Evolutionary conservation across 768 basidiomycete species (phyloP).

Genomic region (Mycena galericulata): DNA sequence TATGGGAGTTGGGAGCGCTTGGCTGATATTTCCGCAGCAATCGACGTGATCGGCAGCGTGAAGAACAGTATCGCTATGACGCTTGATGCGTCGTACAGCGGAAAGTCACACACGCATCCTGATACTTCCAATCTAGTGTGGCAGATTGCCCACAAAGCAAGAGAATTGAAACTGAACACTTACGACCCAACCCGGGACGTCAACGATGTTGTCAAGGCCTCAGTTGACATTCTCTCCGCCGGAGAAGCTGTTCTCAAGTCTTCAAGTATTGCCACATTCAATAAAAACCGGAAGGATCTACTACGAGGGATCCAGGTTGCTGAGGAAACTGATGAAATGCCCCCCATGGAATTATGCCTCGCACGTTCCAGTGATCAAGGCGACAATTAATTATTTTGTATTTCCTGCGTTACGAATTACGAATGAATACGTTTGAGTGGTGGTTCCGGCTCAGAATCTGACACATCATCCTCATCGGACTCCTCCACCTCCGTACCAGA

Average conservation of each 20-base stretch:
- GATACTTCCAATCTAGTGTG: constrained; percentile 36
- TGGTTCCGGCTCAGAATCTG: neutral
- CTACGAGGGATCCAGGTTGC: neutral
- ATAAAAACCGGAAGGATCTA: neutral
- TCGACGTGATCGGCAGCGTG: constrained; percentile 42
- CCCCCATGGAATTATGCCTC: neutral
- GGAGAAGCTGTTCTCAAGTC: neutral
- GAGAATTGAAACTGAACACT: constrained; percentile 32
- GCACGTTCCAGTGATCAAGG: neutral
- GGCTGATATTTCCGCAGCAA: constrained; percentile 44
- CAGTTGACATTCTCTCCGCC: neutral
- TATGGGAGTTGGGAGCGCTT: constrained; percentile 46
- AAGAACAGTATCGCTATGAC: constrained; percentile 39
- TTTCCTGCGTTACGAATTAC: neutral
- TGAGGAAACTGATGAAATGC: neutral
- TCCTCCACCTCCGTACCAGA: neutral
- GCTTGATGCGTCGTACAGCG: constrained; percentile 40
- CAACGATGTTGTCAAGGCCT: neutral
- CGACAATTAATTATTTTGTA: neutral
- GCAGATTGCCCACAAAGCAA: constrained; percentile 38
- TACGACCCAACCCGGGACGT: neutral
- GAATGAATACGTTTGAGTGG: no score
- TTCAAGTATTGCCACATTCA: neutral
- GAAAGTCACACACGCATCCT: constrained; percentile 38
- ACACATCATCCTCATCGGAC: neutral